Evolutionary conservation across 1,284 basidiomycete species (phyloP).

Genomic region (Exobasidium rhododendri): DNA sequence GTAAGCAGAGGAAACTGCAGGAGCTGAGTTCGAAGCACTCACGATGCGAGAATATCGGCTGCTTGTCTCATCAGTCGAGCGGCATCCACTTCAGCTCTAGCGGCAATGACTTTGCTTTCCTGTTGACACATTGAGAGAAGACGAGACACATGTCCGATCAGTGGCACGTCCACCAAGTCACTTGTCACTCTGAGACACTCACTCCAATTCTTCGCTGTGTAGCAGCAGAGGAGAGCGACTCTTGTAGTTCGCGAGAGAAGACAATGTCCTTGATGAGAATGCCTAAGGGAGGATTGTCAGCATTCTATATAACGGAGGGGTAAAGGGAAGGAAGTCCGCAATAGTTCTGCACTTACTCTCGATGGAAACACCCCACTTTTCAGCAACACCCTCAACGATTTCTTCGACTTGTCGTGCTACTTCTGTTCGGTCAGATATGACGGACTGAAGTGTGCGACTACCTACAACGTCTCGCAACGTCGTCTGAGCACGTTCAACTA

Average conservation of each 20-base stretch:
- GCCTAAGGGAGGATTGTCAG: slow-evolving; percentile 55
- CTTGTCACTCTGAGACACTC: no score
- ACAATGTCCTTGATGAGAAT: slow-evolving; percentile 81
- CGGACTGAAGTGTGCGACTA: slow-evolving; percentile 64
- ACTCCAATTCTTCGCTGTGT: slow-evolving; percentile 92
- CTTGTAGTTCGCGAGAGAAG: slow-evolving; percentile 85
- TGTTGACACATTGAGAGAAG: no score
- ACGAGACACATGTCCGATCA: no score
- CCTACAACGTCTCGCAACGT: slow-evolving; percentile 92
- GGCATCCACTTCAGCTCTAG: slow-evolving; percentile 89
- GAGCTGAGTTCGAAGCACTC: slow-evolving; percentile 22
- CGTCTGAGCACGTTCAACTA: slow-evolving; percentile 89
- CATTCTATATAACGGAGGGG: neutral
- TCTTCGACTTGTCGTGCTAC: slow-evolving; percentile 94
- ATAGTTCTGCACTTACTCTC: slow-evolving; percentile 94
- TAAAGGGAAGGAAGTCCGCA: neutral
- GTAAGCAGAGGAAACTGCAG: neutral
- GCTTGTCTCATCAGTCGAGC: slow-evolving; percentile 84
- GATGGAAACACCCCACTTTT: slow-evolving; percentile 88
- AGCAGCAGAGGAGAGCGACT: slow-evolving; percentile 85
- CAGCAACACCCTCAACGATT: slow-evolving; percentile 64
- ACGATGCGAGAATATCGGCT: slow-evolving; percentile 75
- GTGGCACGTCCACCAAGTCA: no score
- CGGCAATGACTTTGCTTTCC: slow-evolving; percentile 85
- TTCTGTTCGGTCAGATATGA: slow-evolving; percentile 78